Conservation (phyloP, 495 filamentous ascomycete genomes). For the Neurospora tetraspora region DNA sequence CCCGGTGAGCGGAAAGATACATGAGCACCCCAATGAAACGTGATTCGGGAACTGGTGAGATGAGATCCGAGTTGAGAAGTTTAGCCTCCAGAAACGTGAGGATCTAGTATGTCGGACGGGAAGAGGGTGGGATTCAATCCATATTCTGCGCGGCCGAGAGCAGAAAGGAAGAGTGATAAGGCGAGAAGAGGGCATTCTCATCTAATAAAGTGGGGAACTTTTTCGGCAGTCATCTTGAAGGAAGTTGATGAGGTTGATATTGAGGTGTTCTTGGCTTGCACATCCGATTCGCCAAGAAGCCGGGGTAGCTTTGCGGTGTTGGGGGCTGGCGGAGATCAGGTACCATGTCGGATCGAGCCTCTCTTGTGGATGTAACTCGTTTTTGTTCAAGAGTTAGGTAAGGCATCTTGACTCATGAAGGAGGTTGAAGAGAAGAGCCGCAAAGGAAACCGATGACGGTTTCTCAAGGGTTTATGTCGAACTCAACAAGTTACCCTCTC, state of each 20-base stretch:
- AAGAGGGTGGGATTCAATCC: neutral
- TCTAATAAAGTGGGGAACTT: slow-evolving; percentile 7
- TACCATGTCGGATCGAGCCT: neutral
- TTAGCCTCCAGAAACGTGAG: neutral
- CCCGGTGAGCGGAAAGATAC: neutral
- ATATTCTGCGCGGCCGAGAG: neutral
- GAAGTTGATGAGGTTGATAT: neutral
- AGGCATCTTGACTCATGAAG: neutral
- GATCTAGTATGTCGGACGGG: neutral
- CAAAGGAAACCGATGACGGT: too few species aligned
- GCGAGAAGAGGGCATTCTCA: slow-evolving; percentile 1
- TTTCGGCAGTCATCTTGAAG: slow-evolving; percentile 15
- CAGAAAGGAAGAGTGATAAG: neutral
- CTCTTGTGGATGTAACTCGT: neutral
- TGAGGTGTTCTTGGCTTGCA: slow-evolving; percentile 16
- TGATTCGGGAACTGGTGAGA: neutral
- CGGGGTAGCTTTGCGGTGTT: slow-evolving; percentile 1
- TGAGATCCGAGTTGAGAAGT: neutral
- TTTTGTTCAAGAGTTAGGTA: too few species aligned
- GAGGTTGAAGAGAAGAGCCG: neutral
- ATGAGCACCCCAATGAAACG: neutral
- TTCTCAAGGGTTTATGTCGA: too few species aligned
- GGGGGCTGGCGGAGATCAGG: neutral
- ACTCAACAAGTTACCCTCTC: too few species aligned
- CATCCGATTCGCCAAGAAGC: slow-evolving; percentile 14